phyloP scores from a whole-genome alignment of 2,329 filamentous ascomycete genomes.

The Calycina marina region DNA sequence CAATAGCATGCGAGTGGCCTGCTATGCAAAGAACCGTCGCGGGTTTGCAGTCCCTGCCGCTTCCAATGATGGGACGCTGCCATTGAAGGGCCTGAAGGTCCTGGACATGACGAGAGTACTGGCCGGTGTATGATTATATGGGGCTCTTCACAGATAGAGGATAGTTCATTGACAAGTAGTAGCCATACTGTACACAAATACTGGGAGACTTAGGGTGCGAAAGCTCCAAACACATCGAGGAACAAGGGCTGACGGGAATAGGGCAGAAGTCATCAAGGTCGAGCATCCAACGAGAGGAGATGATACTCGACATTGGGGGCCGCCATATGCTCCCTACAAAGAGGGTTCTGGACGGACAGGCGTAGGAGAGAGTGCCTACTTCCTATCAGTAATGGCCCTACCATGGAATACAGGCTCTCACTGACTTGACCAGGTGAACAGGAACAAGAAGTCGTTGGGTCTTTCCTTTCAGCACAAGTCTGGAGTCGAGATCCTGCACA shows the following conservation, averaged over 20 bases:
- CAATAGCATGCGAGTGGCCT: conserved; percentile 9
- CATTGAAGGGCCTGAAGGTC: conserved; percentile 74
- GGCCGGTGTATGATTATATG: conserved; percentile 78
- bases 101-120: conserved; percentile 95
- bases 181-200: conserved; percentile 98
- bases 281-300: conserved; percentile 87
- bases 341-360: conserved; percentile 43
- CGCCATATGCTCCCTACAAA: conserved; percentile 74
- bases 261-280: conserved; percentile 92
- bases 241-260: conserved; percentile 23
- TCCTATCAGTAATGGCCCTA: conserved; percentile 50
- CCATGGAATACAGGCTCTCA: conserved; percentile 1
- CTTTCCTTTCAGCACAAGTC: conserved; percentile 78
- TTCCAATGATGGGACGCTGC: conserved; percentile 34
- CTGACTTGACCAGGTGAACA: conserved; percentile 53
- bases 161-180: conserved; percentile 3
- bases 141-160: no score
- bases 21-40: conserved; percentile 5
- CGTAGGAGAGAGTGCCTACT: conserved; percentile 89
- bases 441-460: conserved; percentile 90
- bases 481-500: conserved; percentile 77
- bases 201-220: conserved; percentile 78
- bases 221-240: conserved; percentile 3
- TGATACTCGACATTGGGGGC: conserved; percentile 92
- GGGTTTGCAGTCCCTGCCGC: conserved; percentile 13